Evolutionary conservation across 306 rosid species (phyloP), one percentile per base, ranked within the genome.

Genomic region (Fragaria nilgerrensis): DNA sequence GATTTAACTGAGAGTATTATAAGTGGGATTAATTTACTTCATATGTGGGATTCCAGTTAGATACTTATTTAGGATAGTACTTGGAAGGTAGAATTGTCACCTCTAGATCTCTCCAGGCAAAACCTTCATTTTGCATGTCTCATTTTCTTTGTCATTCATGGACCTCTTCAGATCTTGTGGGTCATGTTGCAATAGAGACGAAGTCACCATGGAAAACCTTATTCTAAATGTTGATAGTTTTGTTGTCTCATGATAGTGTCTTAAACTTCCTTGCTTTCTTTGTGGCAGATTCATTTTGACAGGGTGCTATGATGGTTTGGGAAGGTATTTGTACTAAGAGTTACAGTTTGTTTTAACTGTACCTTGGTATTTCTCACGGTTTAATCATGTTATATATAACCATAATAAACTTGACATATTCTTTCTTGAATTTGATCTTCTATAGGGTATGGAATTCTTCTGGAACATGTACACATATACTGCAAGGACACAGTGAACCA

Each of bases 201-300:
- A 59, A 34, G 2, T 47, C 50, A 45, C 39, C 27, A 34, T 4
- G 2, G 20, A 63, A 55, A 11, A 19, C 62, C 19, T 34, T 36
- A 32, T 13, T 9, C 32, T 59, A 49, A 49, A 55, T 73, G 53
- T 68, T 41, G 27, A 29, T 77, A 48, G 47, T 76, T 53, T 9
- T 48, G 12, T 72, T 62, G 17, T 22, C 47, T 62, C 34, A 23
- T 15, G 61, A n/a, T n/a, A 74, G 41, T 29, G 56, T 70, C 50
- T 75, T 37, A 79, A 75, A 58, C n/a, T 34, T 9, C 61, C 61
- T 5, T 61, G 5, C 20, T 72, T 79, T 81, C 7, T 64, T 67
- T 83, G 41, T 81, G 81, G 85, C 96, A 95, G 97, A 94, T 90
- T 92, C 83, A 81, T 95, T 86, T 84, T 95, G 90, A 95, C 99